Evolutionary conservation across 495 filamentous ascomycete genomes (phyloP), one percentile per base, ranked within the genome.

Genomic region (Chaetomium tenue): DNA sequence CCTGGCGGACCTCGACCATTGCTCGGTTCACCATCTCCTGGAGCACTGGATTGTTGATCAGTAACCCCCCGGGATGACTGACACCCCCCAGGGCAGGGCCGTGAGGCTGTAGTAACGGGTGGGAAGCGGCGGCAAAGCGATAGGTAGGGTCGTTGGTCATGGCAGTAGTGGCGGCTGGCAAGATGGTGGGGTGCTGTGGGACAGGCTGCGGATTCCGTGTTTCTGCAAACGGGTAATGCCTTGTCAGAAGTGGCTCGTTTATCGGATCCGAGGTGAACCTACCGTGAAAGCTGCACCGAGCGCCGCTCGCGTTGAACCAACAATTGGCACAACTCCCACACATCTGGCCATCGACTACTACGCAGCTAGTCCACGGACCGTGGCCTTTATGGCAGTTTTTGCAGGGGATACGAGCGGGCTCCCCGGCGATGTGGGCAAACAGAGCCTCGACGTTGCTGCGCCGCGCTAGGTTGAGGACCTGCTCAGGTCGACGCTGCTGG

Each of bases 351-450:
- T 81, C 77, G 28, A 81, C 76, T 12, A 82, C 60, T 28, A 82
- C 71, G 61, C 80, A 82, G 18, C 67, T 74, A 1, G 71, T 78
- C 80, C 80, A 82, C 1, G 80, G 80, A 0, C 80, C 80, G 33
- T 82, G 79, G 22, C 80, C 80, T 63, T 82, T 82, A 67, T 81
- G 79, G 66, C 80, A 82, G 66, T 81, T 81, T 70, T 82, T 82
- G 53, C 80, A 82, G 9, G 76, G 79, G 4, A 76, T 69, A 0
- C 77, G 74, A 0, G 78, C 77, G 12, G 72, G 67, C 44, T 75
- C 72, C 28, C 80, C 80, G 1, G 79, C 75, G 30, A 82, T 81
- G 61, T 82, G 80, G 11, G 79, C 80, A 57, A 82, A 81, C 48
- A 82, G 57, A 2, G 80, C 80, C 58, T 82, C 80, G 13, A 82